phyloP scores from a whole-genome alignment of 1,284 basidiomycete genomes.

The Coniferiporia sulphurascens region DNA sequence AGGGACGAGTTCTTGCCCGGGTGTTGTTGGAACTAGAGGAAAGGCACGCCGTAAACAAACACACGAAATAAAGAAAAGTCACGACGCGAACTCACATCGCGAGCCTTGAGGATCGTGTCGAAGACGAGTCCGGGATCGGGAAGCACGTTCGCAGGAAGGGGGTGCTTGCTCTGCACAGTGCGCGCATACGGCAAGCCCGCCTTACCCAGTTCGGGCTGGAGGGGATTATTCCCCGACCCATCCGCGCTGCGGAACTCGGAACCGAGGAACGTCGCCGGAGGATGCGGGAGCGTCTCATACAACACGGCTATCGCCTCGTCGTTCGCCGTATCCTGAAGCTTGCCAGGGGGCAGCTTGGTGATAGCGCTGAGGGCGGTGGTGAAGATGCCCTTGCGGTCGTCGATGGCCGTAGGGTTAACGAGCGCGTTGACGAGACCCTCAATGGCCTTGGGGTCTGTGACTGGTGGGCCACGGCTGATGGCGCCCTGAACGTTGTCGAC shows the following conservation, averaged over 20 bases:
- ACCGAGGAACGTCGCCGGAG: constrained; percentile 39
- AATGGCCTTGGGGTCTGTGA: constrained; percentile 14
- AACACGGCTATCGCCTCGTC: constrained; percentile 28
- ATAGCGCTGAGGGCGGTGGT: constrained; percentile 29
- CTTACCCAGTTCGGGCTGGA: constrained; percentile 37
- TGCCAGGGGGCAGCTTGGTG: constrained; percentile 27
- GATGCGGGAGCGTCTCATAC: constrained; percentile 48
- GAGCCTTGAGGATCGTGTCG: constrained; percentile 40
- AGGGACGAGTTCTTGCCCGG: constrained; percentile 44
- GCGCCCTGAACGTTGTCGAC: constrained; percentile 9
- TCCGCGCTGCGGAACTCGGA: constrained; percentile 35
- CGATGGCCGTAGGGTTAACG: constrained; percentile 29
- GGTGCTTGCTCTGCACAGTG: constrained; percentile 34
- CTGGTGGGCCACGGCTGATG: constrained; percentile 11
- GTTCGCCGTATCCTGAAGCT: constrained; percentile 22
- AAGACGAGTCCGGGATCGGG: constrained; percentile 48
- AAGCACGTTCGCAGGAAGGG: constrained; percentile 30
- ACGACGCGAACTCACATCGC: constrained; percentile 25
- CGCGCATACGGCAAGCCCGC: constrained; percentile 43
- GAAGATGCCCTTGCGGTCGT: constrained; percentile 35
- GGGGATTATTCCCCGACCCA: constrained; percentile 38
- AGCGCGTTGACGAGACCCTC: constrained; percentile 24
- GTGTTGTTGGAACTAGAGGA: constrained; percentile 28
- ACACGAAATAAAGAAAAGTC: too few relatives aligned
- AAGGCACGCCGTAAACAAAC: too few relatives aligned